These are phyloP conservation scores for Mycena capillaripes DNA, from an alignment of 768 basidiomycete genomes.

Conservation along the genomic window DNA sequence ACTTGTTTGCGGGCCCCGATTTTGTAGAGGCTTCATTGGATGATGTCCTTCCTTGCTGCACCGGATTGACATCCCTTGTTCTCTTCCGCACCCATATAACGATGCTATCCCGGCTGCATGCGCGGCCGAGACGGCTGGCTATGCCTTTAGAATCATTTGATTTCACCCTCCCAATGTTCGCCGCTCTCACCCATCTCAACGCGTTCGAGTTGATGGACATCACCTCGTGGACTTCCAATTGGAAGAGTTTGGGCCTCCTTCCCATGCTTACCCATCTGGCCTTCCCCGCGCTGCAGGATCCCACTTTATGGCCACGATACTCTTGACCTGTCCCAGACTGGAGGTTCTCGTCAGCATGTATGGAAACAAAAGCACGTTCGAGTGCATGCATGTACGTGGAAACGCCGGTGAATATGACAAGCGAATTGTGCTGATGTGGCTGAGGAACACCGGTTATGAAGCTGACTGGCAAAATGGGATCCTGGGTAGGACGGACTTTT, in stretches of 20 bases:
- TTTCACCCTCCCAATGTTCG: neutral
- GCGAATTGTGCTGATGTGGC: neutral
- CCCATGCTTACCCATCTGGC: conserved; percentile 13
- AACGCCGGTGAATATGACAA: neutral
- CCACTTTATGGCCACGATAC: neutral
- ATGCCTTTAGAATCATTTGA: neutral
- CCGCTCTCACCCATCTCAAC: conserved; percentile 8
- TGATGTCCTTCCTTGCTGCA: neutral
- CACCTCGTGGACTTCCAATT: neutral
- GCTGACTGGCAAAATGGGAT: neutral
- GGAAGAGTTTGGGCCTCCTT: neutral
- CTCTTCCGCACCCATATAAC: neutral
- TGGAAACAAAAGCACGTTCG: neutral
- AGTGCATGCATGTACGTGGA: too few species aligned
- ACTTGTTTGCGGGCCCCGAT: neutral
- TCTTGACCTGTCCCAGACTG: neutral
- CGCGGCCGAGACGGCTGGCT: neutral
- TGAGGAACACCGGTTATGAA: neutral
- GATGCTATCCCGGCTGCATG: neutral
- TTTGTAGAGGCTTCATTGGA: neutral
- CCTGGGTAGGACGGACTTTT: neutral
- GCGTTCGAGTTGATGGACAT: neutral
- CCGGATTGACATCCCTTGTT: neutral
- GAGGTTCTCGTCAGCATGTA: neutral
- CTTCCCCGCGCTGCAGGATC: neutral